Evolutionary conservation across 352 stramenopile species (phyloP), one percentile per base, ranked within the genome.

Genomic region (Elongisporangium senticosum): DNA sequence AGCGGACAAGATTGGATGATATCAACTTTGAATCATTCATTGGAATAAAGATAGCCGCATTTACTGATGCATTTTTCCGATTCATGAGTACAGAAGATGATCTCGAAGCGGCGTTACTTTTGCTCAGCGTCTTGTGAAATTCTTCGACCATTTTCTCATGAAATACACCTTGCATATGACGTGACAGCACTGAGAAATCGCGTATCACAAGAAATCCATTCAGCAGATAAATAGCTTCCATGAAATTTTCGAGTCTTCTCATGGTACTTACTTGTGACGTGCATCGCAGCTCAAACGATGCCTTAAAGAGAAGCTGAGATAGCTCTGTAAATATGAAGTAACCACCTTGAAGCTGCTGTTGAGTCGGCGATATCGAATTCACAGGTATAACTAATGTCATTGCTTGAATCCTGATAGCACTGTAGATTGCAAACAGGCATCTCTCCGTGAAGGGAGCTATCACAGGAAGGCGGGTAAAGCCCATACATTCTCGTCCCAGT

Each of bases 401-500:
- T 28, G 70, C 59, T 10, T 68, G 55, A 24, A 62, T 55, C 24
- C 59, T 75, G 49, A 86, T 28, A 3, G 73, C 75, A 39, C 59
- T 72, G 17, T 80, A 72, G 1, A 89, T 62, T 5, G 74, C 68
- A 37, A 76, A 89, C 7, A 60, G 56, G 51, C 79, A 87, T 2
- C 77, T 64, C 20, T 87, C 60, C 0, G 77, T 79, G n/a, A 87
- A 65, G 0, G 77, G 77, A 4, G 74, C 74, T 20, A 89, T 21
- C 3, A 79, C 48, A 1, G 62, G 55, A 21, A 80, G 39, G 10
- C 75, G 67, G 7, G 24, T 28, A 51, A 56, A 77, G 13, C 74
- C 74, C 5, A 76, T 60, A 51, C 75, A 83, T n/a, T 89, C 79
- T 28, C 70, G 69, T 1, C 79, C 77, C n/a, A 87, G 55, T 0